Evolutionary conservation across 176 grass and related monocot species (phyloP), one percentile per base, ranked within the genome.

Genomic region (Urochloa ruziziensis): DNA sequence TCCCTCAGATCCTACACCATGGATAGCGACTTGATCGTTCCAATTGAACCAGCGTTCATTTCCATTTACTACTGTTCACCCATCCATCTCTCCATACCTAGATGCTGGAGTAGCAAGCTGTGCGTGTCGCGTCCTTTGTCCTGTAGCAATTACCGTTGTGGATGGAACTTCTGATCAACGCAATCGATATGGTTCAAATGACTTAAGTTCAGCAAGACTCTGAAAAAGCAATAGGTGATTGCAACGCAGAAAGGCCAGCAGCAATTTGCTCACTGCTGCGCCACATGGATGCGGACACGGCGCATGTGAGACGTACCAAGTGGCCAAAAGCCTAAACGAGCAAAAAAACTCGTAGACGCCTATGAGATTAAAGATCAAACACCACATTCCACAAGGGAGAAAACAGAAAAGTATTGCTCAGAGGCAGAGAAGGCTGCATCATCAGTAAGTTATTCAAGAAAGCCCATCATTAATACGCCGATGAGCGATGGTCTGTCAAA

Each of bases 1-100:
- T 39, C 70, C 69, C 81, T 63, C 58, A 64, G 23, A 74, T 83
- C 70, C 70, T 74, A 64, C 70, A 74, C 70, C 81, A 39, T 46
- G 6, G 76, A 64, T 49, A 44, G 42, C 8, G 76, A 48, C 28
- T 16, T 47, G 1, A 30, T 48, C 56, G n/a, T 56, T 32, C 24
- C 58, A 0, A 13, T 14, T 74, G 42, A 56, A 37, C 58, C 70
- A 64, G 10, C 25, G 54, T 28, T 47, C 42, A 47, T 23, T 46
- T 27, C 30, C 4, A 53, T 25, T 17, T 47, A 46, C 17, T 1
- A 2, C 19, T 53, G 47, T 23, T 33, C 70, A 51, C 6, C 40
- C 46, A 32, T 5, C 14, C 9, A 5, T 42, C 35, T 34, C 71
- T 52, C 71, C 18, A 54, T 73, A 3, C 18, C 44, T 37, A 17